Evolutionary conservation across 495 filamentous ascomycete genomes (phyloP).

Genomic region (Barbatosphaeria neglecta): DNA sequence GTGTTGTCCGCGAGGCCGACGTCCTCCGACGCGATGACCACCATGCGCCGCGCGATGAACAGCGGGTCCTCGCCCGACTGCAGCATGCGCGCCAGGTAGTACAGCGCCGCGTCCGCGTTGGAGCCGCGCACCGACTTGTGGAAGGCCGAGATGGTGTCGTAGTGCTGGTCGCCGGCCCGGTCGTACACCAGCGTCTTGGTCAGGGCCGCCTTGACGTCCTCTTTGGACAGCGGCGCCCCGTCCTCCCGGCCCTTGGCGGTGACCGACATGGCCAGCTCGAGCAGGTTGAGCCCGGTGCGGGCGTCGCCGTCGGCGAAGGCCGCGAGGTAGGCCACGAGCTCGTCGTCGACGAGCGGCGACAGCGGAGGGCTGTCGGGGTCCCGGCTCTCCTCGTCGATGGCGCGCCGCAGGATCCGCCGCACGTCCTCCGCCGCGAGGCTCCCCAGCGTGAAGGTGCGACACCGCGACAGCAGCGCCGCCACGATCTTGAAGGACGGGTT

Average conservation of each 20-base stretch:
- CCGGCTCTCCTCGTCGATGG: slow-evolving; percentile 46
- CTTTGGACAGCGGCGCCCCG: slow-evolving; percentile 36
- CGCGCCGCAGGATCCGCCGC: slow-evolving; percentile 58
- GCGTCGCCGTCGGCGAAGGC: slow-evolving; percentile 86
- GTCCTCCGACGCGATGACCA: slow-evolving; percentile 86
- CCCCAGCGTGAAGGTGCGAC: slow-evolving; percentile 75
- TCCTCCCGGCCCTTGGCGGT: slow-evolving; percentile 17
- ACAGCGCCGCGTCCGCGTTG: slow-evolving; percentile 75
- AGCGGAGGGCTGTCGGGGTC: slow-evolving; percentile 13
- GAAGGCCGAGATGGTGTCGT: slow-evolving; percentile 90
- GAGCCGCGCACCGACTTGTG: slow-evolving; percentile 90
- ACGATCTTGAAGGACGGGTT: slow-evolving; percentile 95
- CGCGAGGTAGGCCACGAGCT: slow-evolving; percentile 69
- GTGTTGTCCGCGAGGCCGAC: slow-evolving; percentile 84
- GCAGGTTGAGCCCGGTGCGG: slow-evolving; percentile 79
- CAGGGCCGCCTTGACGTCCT: slow-evolving; percentile 62
- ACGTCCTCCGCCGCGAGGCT: slow-evolving; percentile 64
- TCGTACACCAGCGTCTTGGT: slow-evolving; percentile 93
- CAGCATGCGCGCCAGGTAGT: slow-evolving; percentile 95
- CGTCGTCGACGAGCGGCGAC: slow-evolving; percentile 57
- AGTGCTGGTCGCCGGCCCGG: slow-evolving; percentile 88
- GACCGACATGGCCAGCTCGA: slow-evolving; percentile 68
- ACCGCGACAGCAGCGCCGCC: slow-evolving; percentile 75
- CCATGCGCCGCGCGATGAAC: slow-evolving; percentile 81
- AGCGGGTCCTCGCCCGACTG: slow-evolving; percentile 89